Evolutionary conservation across 495 filamentous ascomycete genomes (phyloP).

Genomic region (Rostrohypoxylon terebratum): DNA sequence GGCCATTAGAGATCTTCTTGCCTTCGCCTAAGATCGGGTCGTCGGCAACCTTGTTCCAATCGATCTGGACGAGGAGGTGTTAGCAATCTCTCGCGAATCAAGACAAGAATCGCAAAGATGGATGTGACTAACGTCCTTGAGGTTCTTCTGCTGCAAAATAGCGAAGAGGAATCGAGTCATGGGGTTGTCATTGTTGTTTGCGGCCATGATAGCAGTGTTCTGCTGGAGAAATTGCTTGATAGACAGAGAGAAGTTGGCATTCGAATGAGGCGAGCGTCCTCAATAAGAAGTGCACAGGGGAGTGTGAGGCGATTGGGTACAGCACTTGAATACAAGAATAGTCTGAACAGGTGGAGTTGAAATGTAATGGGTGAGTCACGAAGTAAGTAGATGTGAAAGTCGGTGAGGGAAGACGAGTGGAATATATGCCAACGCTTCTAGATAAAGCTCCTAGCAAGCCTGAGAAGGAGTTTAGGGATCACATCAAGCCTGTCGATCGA

Average conservation of each 20-base stretch:
- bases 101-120: background rate
- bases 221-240: slow-evolving; percentile 18
- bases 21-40: slow-evolving; percentile 60
- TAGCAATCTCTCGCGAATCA: slow-evolving; percentile 2
- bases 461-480: slow-evolving; percentile 44
- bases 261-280: slow-evolving; percentile 32
- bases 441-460: slow-evolving; percentile 46
- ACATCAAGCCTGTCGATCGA: slow-evolving; percentile 43
- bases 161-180: slow-evolving; percentile 76
- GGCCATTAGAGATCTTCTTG: slow-evolving; percentile 78
- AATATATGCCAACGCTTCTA: slow-evolving; percentile 49
- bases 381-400: slow-evolving; percentile 49
- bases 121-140: slow-evolving; percentile 71
- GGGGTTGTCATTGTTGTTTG: slow-evolving; percentile 61
- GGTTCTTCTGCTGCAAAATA: slow-evolving; percentile 78
- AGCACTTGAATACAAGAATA: slow-evolving; percentile 32
- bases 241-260: slow-evolving; percentile 4
- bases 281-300: slow-evolving; percentile 49
- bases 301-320: slow-evolving; percentile 36
- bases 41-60: slow-evolving; percentile 77
- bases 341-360: slow-evolving; percentile 45
- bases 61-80: slow-evolving; percentile 62
- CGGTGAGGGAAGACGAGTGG: slow-evolving; percentile 52
- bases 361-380: slow-evolving; percentile 54
- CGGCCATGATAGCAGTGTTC: slow-evolving; percentile 53